Base-by-base conservation (phyloP, 108 stramenopile species). In the Skeletonema tropicum region DNA sequence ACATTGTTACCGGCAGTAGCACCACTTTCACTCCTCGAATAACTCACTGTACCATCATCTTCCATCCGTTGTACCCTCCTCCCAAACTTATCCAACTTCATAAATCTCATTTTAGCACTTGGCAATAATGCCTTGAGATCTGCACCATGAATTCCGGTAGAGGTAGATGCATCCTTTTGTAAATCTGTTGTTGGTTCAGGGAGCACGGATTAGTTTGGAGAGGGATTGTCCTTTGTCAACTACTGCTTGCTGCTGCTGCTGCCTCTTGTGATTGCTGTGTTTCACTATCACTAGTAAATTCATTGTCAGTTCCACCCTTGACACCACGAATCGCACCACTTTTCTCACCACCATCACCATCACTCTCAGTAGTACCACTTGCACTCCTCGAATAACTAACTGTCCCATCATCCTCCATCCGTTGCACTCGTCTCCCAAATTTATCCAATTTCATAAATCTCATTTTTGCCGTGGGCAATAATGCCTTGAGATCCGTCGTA, bases 321-420 rank as follows among this genome's bases (percentile, higher is more conserved):
- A 13, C 42, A 15, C 15, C 42, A n/a, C 11, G 38, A 39, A 39
- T 39, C 3, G 38, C 38, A 39, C 6, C 38, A 39, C 6, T 35
- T 7, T 39, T 39, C 38, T 11, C 10, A 39, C 38, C 38, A 10
- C 12, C 38, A 5, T 3, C 41, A 42, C 13, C 4, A 15, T 15
- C 4, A 6, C 13, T 8, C 3, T 3, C 41, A 1, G 0, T 8
- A 32, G 11, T 14, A 71, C 45, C 3, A 25, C 23, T 23, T n/a
- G n/a, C n/a, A 9, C 42, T 11, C 3, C 42, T 45, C 3, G 42
- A 45, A 45, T 45, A 45, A 45, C 42, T 67, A 14, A 75, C 75
- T 5, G 70, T 66, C 0, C 77, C 77, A 33, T 79, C 77, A 35
- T 79, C 77, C 21, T 79, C 77, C 70, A 79, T 72, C 19, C 68